Base-by-base conservation (phyloP, 306 rosid genomes). In the Erythrophleum fordii region DNA sequence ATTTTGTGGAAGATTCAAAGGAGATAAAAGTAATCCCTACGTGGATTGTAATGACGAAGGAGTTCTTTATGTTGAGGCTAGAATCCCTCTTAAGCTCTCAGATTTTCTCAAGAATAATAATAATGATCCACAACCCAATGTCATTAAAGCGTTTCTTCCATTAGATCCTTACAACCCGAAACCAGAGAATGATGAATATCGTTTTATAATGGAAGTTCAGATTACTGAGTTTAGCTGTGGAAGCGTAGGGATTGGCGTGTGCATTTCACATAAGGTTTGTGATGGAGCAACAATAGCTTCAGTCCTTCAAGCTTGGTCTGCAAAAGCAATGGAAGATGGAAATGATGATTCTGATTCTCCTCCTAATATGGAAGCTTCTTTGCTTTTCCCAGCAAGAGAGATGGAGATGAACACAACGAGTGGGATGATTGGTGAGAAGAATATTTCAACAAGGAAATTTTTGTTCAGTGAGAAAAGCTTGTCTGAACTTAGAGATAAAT, bases 21-120 rank as follows among this genome's bases (percentile, higher is more conserved):
- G 5, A 9, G 53, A 74, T 5, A 4, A 14, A 44, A 3, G 49
- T 13, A 44, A 1, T 48, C n/a, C 1, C 39, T 8, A 1, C 5
- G 23, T 83, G 2, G 73, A 66, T 10, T 83, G 87, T 65, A 79
- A 55, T 7, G 83, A 83, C 0, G 31, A 9, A 4, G 86, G 86
- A 12, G 83, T 67, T 12, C 23, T 31, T 12, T 78, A 22, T 45
- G 22, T 46, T 4, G 73, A 83, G 20, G 68, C 72, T 20, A 48
- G 1, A 72, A 16, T 69, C 48, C 16, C 59, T n/a, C 25, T 12
- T 1, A 25, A 25, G 0, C 72, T 83, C 35, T 61, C 76, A 0
- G 29, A 52, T 8, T 12, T 83, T 18, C 55, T 77, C 0, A 14
- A 14, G 53, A 17, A 49, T n/a, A 6, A 6, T 39, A 39, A 39